These are phyloP conservation scores for Brassica napus DNA, from an alignment of 345 rosid species.

Conservation along the genomic window DNA sequence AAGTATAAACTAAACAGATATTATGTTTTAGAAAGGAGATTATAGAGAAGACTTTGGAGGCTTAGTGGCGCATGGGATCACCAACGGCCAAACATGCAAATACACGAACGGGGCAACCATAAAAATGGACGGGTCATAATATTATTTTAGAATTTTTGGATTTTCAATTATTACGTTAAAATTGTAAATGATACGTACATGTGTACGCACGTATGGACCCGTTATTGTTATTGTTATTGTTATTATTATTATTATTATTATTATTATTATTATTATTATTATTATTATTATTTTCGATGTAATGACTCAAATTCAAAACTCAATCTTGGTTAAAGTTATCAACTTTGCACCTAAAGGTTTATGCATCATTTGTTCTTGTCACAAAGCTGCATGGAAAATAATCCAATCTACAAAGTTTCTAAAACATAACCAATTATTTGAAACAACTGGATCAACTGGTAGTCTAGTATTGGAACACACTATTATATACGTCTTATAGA, in stretches of 20 bases:
- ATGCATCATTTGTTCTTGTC: neutral
- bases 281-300: neutral
- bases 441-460: neutral
- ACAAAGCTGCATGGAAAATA: neutral
- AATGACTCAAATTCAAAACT: slow-evolving; percentile 14
- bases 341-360: slow-evolving; percentile 14
- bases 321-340: slow-evolving; percentile 27
- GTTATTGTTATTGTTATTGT: too few relatives aligned
- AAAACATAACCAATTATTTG: neutral
- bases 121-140: slow-evolving; percentile 39
- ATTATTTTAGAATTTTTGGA: slow-evolving; percentile 10
- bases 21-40: slow-evolving; percentile 10
- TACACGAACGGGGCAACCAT: slow-evolving; percentile 44
- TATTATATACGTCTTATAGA: neutral
- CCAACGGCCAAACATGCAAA: slow-evolving; percentile 53
- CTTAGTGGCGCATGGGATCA: slow-evolving; percentile 66
- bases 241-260: neutral
- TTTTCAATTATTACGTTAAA: neutral
- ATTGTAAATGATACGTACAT: neutral
- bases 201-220: slow-evolving; percentile 28
- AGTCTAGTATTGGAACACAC: neutral
- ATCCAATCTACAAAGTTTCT: neutral
- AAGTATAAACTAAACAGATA: slow-evolving; percentile 23
- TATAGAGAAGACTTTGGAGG: slow-evolving; percentile 37
- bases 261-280: neutral